These are phyloP conservation scores for Prunus mira DNA, from an alignment of 306 rosid genomes.

Conservation along the genomic window DNA sequence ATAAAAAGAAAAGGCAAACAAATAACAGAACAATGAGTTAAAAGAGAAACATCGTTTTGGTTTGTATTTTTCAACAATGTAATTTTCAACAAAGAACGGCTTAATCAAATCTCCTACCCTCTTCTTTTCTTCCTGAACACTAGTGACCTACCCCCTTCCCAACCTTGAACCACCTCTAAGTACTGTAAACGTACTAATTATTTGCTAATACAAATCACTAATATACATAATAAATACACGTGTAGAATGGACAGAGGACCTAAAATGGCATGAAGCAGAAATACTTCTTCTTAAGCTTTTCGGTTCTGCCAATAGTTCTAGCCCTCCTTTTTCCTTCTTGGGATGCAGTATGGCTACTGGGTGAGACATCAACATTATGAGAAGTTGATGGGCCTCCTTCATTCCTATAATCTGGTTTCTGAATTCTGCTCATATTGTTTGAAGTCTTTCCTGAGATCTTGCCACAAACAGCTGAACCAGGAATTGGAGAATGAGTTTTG, in stretches of 20 bases:
- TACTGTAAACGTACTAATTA: neutral
- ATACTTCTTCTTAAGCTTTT: conserved; percentile 29
- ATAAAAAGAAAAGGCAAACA: too few species aligned
- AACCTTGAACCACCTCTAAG: too few species aligned
- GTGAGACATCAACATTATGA: neutral
- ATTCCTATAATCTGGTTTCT: conserved; percentile 1
- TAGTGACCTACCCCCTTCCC: neutral
- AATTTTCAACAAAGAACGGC: too few species aligned
- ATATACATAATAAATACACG: neutral
- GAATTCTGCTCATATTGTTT: conserved; percentile 5
- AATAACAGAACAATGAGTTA: too few species aligned
- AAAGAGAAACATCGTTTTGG: too few species aligned
- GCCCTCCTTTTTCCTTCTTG: too few species aligned
- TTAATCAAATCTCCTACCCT: too few species aligned
- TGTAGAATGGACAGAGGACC: neutral
- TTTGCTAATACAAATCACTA: neutral
- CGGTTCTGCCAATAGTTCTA: conserved; percentile 10
- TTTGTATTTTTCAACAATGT: too few species aligned
- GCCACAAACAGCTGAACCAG: neutral
- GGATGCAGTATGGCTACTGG: too few species aligned
- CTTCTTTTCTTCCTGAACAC: too few species aligned
- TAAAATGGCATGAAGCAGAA: conserved; percentile 38
- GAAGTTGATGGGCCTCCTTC: conserved; percentile 33
- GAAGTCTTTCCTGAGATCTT: neutral
- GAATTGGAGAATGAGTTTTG: neutral